Base-by-base conservation (phyloP, 208 protist species). In the Trypanosoma melophagium region DNA sequence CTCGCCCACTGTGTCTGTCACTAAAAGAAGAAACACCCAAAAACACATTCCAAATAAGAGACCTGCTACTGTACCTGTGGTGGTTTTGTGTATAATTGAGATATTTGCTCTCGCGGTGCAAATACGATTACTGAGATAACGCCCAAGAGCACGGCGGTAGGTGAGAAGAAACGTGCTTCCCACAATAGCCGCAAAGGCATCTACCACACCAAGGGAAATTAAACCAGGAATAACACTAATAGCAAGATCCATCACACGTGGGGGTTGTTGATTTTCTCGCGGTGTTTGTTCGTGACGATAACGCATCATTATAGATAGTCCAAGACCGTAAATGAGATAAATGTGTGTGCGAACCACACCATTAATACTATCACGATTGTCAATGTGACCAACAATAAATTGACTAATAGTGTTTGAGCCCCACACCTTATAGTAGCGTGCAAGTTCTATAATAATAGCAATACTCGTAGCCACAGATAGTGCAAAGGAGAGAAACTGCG, bases 1-100 rank as follows among this genome's bases (percentile, higher is more conserved):
- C 4, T 53, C 24, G 12, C 14, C 25, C 12, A 47, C 2, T 2
- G 24, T 35, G 24, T 55, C 17, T 21, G 55, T 25, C 19, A 77
- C 67, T 7, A 79, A 55, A 21, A 94, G 71, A 25, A 96, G 69
- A 9, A 90, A 24, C 0, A 69, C 28, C 87, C 87, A 94, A 67
- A 96, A 92, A 19, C 89, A 1, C 3, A 86, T 31, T 1, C 91
- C 91, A 60, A 70, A 87, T 14, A 94, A 41, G 1, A 96, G 64
- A 0, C 91, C 91, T 10, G 77, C 86, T 0, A 92, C 8, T 3
- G 88, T 93, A 44, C 91, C 91, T 21, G 88, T 93, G 19, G 87
- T 93, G 24, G 91, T 96, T 67, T 96, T 96, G 77, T 94, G 91
- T 54, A 83, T 86, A 49, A 96, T 92, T 25, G 91, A 89, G 7